phyloP scores from a whole-genome alignment of 768 basidiomycete genomes.

The Hydnomerulius pinastri region DNA sequence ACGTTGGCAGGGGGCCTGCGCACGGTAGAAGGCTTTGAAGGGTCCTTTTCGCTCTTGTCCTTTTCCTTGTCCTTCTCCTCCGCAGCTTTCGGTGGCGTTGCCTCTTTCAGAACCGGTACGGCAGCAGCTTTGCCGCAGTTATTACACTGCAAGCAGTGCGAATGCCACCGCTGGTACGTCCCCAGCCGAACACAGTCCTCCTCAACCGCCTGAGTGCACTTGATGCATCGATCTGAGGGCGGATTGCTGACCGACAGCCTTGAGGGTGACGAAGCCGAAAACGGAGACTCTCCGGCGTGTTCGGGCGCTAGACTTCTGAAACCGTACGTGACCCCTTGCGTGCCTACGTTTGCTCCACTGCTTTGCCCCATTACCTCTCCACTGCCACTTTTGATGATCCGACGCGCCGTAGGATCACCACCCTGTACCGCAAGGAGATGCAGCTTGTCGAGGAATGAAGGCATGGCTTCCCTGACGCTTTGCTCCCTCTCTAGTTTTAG shows the following conservation, averaged over 20 bases:
- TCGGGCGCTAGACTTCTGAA: constrained; percentile 91
- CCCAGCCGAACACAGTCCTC: constrained; percentile 96
- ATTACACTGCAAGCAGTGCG: constrained; percentile 85
- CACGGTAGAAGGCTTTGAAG: constrained; percentile 61
- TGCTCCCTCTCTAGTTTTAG: constrained; percentile 94
- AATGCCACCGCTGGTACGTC: constrained; percentile 98
- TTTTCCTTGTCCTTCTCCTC: constrained; percentile 51
- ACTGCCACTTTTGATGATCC: constrained; percentile 75
- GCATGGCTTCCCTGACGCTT: constrained; percentile 78
- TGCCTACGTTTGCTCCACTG: constrained; percentile 63
- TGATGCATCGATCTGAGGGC: constrained; percentile 89
- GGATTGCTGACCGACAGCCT: constrained; percentile 65
- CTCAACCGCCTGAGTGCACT: constrained; percentile 88
- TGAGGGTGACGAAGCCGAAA: constrained; percentile 43
- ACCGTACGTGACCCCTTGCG: constrained; percentile 87
- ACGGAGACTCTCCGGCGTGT: constrained; percentile 87
- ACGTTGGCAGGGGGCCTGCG: constrained; percentile 83
- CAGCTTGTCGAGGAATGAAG: constrained; percentile 88
- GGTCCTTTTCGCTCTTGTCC: constrained; percentile 43
- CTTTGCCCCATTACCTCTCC: constrained; percentile 53
- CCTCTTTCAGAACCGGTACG: constrained; percentile 58
- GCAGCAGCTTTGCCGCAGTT: constrained; percentile 79
- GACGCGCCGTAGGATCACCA: constrained; percentile 74
- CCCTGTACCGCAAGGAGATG: constrained; percentile 88
- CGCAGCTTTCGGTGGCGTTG: constrained; percentile 47